Base-by-base conservation (phyloP, 805 yeast genomes). In the Yamadazyma kitorensis region DNA sequence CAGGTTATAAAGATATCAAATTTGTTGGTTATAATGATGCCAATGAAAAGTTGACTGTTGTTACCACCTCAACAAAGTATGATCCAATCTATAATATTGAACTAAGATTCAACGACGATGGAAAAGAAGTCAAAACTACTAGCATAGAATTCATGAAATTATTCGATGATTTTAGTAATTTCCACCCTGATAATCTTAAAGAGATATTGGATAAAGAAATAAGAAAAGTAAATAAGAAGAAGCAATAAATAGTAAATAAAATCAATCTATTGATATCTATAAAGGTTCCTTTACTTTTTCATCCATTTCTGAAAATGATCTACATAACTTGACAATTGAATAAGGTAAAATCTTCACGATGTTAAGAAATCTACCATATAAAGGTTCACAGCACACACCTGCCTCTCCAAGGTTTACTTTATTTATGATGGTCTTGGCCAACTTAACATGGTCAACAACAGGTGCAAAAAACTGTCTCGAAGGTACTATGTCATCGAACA, bases 401-500 rank as follows among this genome's bases (percentile, higher is more conserved):
- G 49, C 45, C 21, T 57, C 55, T 1, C 79, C 78, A 2, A 27
- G 32, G 14, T 52, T 47, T 2, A 71, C 45, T 10, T 57, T 57
- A 4, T 51, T 48, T 2, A 58, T 46, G 2, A 74, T 58, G 4
- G 52, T 41, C 2, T 22, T 22, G 0, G 78, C 74, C 24, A 76
- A 49, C 19, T 51, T 48, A 1, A 27, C 21, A 31, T 59, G 66
- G 34, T 64, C 61, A 0, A 74, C 64, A 6, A 72, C 24, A 0
- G 82, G 81, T 0, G 79, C 78, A 27, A 75, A 47, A 38, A 74
- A 72, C 19, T 40, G 41, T 26, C 55, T 52, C 6, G 65, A 55
- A 4, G 72, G 70, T 2, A 49, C 43, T 6, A 73, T 69, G 43
- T 74, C 78, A 2, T 46, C 43, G 43, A 76, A 76, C 80, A 76